Evolutionary conservation across 2,329 filamentous ascomycete genomes (phyloP), one percentile per base, ranked within the genome.

Genomic region (Westerdykella aurantiaca): DNA sequence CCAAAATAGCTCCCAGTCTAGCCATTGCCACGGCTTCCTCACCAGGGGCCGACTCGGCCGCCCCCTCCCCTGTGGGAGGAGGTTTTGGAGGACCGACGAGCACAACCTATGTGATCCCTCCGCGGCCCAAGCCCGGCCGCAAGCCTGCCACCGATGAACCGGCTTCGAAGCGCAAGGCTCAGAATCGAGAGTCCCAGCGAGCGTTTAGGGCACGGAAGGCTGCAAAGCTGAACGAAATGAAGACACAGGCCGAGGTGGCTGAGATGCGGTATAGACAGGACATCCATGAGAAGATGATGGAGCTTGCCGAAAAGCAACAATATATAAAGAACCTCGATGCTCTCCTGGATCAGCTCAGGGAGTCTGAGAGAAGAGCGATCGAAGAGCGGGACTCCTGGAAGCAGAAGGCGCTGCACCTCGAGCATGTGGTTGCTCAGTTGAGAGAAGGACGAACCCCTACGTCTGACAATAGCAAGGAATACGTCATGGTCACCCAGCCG

Each of bases 111-210:
- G 55, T 52, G 3, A 58, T 75, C 17, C 71, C 68, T 29, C 59
- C 71, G 5, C 66, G 72, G 18, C 72, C 72, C 6, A 72, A 70
- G 74, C 91, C 93, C 17, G 91, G 91, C 39, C 82, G 91, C 56
- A 97, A 97, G 75, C 90, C 91, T 3, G 88, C 88, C 38, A 94
- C 88, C 31, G 90, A 96, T 63, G 94, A 90, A 41, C 89, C 90
- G 12, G 86, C 87, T 1, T 95, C 89, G 35, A 95, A 95, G 72
- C 82, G 93, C 53, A 94, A 96, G 73, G 86, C 88, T 1, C 93
- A 97, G 71, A 97, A 97, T 67, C 80, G 93, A 47, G 86, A 88
- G 38, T 91, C 91, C 3, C 91, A 97, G 71, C 77, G 91, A 46
- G 88, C 86, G 1, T 97, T 97, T 68, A 80, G 91, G 29, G 89